phyloP scores from a whole-genome alignment of 345 rosid species.

The Gynandropsis gynandra region DNA sequence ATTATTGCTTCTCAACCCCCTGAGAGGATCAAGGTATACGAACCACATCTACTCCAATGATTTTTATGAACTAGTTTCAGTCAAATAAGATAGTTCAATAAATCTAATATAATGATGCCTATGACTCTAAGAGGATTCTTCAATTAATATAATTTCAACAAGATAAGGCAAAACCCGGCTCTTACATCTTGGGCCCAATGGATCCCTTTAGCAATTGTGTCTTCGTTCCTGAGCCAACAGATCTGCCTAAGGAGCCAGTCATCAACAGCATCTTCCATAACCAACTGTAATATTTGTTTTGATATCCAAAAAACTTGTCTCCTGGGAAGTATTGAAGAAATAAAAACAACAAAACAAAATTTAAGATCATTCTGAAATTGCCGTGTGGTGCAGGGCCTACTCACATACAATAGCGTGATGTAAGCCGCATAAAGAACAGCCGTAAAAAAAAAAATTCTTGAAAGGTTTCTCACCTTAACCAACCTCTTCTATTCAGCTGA shows the following conservation, averaged over 20 bases:
- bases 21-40: neutral
- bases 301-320: slow-evolving; percentile 98
- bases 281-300: slow-evolving; percentile 84
- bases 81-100: neutral
- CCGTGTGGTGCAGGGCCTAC: slow-evolving; percentile 4
- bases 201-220: slow-evolving; percentile 68
- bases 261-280: slow-evolving; percentile 99
- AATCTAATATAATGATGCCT: slow-evolving; percentile 7
- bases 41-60: neutral
- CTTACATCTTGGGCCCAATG: slow-evolving; percentile 94
- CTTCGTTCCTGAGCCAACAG: slow-evolving; percentile 78
- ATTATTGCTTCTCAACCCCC: neutral
- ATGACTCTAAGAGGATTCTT: slow-evolving; percentile 7
- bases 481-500: slow-evolving; percentile 95
- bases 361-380: slow-evolving; percentile 9
- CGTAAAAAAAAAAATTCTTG: neutral
- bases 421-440: neutral
- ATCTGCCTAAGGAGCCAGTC: slow-evolving; percentile 90
- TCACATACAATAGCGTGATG: slow-evolving; percentile 4
- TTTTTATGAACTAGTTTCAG: neutral
- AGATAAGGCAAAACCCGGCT: slow-evolving; percentile 12
- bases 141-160: neutral
- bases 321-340: slow-evolving; percentile 45
- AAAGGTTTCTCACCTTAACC: slow-evolving; percentile 66
- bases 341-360: slow-evolving; percentile 1